Base-by-base conservation (phyloP, 164 flowering plant species). In the Piper longum region DNA sequence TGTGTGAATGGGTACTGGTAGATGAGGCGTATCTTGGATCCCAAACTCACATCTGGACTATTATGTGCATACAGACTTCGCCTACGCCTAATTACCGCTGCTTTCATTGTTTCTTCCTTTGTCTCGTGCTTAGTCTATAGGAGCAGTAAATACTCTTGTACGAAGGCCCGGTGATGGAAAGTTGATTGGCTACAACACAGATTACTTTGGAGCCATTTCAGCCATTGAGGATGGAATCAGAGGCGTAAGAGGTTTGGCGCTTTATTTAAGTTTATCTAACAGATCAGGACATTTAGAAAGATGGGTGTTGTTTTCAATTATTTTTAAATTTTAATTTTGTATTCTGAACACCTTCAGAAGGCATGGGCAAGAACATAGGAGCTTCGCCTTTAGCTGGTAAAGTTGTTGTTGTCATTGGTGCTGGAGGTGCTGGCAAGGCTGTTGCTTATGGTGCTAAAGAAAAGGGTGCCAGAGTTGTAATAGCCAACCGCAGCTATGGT, bases 391-490 rank as follows among this genome's bases (percentile, higher is more conserved):
- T 95, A 73, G 81, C 83, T 66, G 89, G 88, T 57, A 91, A 79
- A 75, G 71, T 85, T 5, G 86, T 95, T 74, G 85, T 95, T 16
- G 87, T 95, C 62, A 86, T 91, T 77, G 99, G 99, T 63, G 99
- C 99, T 74, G 98, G 98, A 60, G 99, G 99, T 56, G 99, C 99
- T 68, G 99, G 98, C 58, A 91, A 87, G 81, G 97, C 99, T 62
- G 91, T 95, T 77, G 99, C 98, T 70, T 95, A 80, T 83, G 99
- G 99, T 66, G 98, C 95, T 55, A 87, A 87, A 72, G 88, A 76
- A 64, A 91, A 91, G 75, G 96, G 98, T 39, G 98, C 96, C 7
- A 79, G 81, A 68, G 87, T 91, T 56, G 85, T 85, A 39, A 81
- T 91, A 72, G 96, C 96, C 62, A 89, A 91, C 72, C 91, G 96